Base-by-base conservation (phyloP, 345 rosid species). In the Hibiscus syriacus region DNA sequence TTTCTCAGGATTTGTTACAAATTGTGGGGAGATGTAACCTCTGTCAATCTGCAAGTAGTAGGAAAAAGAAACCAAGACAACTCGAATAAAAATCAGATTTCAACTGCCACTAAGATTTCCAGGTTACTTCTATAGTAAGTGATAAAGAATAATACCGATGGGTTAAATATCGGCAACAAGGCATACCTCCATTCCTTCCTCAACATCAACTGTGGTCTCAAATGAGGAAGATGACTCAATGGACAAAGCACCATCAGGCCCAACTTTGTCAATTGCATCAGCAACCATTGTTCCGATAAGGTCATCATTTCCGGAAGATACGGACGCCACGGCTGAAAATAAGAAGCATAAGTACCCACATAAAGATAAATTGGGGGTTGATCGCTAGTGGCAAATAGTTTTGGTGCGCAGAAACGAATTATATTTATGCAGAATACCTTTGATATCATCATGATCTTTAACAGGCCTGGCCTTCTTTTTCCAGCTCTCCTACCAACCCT, bases 181-280 rank as follows among this genome's bases (percentile, higher is more conserved):
- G 62, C 78, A 60, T 6, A 94, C 97, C 7, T 91, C 98, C 96
- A 84, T 91, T 77, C 98, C 99, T 79, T 94, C 99, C 80, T 94
- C 98, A 64, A 94, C 97, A 71, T 91, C 99, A 34, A 94, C 96
- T 0, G 96, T 86, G 6, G 99, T 94, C 84, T 94, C 98, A 60
- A 89, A 94, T 0, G 99, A 94, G 12, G 99, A 92, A 14, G 99
- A 94, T 38, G 98, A 94, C 74, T 94, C 98, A 71, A 94, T 94
- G 56, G 99, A 94, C 77, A 94, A 58, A 68, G 92, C 99, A 79
- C 98, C 99, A 80, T 92, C 99, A 70, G 99, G 97, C 22, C 99
- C 99, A 68, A 94, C 99, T 78, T 92, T 94, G 78, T 94, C 97
- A 74, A 94, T 94, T 69, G 98, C 98, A 83, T 92, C 97, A 64